Evolutionary conservation across 441 rosid genomes (phyloP), one percentile per base, ranked within the genome.

Genomic region (Brassica hybrid): DNA sequence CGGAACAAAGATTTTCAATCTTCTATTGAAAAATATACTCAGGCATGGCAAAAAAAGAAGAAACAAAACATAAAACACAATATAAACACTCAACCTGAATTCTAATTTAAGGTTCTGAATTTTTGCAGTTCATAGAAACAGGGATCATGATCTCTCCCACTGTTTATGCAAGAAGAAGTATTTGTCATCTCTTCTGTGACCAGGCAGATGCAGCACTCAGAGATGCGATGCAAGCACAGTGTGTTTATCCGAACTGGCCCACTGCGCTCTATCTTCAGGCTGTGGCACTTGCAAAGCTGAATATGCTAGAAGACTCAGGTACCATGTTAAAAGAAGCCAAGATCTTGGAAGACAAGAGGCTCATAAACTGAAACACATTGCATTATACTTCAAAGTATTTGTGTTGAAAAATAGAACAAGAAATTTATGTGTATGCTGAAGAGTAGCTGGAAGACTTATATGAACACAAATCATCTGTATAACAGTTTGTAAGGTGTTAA

Each of bases 181-280:
- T 90, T 36, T 94, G 97, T 76, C 71, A 89, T 81, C 93, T 94
- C 38, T 83, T 92, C 14, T 87, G 88, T 11, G 94, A 91, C 73
- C 94, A 93, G 66, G 85, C 96, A 4, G 98, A 93, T 82, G 97
- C 91, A 64, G 96, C 97, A 48, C 93, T 94, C 6, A 84, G 98
- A 75, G 98, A 94, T 80, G 98, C 97, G 32, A 93, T 94, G 98
- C 97, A 94, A 86, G 94, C 98, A 36, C 96, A 94, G 62, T 93
- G 92, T 19, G 90, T 90, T 1, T 89, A 87, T 72, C 92, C 97
- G 0, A 94, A 90, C 2, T 94, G 99, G 98, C 91, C 99, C 13
- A 94, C 99, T 0, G 91, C 99, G 71, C 90, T 92, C 74, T 92
- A 92, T 82, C 85, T 92, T 86, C 98, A 94, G 69, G 94, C 96